Evolutionary conservation across 768 basidiomycete genomes (phyloP), one percentile per base, ranked within the genome.

Genomic region (Artomyces pyxidatus): DNA sequence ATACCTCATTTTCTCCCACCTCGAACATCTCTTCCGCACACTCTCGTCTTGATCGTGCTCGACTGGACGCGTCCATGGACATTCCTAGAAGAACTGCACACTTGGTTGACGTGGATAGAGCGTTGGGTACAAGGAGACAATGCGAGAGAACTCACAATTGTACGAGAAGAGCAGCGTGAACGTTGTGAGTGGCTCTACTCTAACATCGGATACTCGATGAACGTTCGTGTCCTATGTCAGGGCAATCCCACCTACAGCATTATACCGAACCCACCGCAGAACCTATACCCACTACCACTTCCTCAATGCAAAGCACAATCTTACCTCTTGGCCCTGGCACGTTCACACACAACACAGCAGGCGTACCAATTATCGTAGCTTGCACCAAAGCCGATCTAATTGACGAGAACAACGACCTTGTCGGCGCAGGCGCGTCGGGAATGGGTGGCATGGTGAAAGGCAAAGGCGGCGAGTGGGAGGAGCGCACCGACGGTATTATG

Each of bases 1-100:
- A 58, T 95, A 0, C 88, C 90, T 0, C 79, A 84, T 51, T 88
- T 91, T 55, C 65, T 93, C 22, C 87, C 88, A 1, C 83, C 90
- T 1, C 73, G 79, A 49, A 69, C 75, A 25, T 70, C 78, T 6
- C 65, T 90, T 11, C 75, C 77, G 3, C 83, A 89, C 54, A 85
- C 86, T 0, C 71, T 89, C 26, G 80, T 92, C 39, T 68, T 96
- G 59, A 86, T 98, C 57, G 80, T 84, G 0, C 70, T 99, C 9
- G 95, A 99, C 64, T 99, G 96, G 95, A 95, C 92, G 57, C 78
- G 78, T 55, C 95, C 95, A 1, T 94, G 90, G 81, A 78, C 83
- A 1, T 98, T 98, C 63, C 69, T 96, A 2, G 79, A 85, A 12
- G 86, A 97, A 59, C 68, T 99, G 9, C 71, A 87, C 52, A 76